Base-by-base conservation (phyloP, 345 rosid genomes). In the Hibiscus syriacus region DNA sequence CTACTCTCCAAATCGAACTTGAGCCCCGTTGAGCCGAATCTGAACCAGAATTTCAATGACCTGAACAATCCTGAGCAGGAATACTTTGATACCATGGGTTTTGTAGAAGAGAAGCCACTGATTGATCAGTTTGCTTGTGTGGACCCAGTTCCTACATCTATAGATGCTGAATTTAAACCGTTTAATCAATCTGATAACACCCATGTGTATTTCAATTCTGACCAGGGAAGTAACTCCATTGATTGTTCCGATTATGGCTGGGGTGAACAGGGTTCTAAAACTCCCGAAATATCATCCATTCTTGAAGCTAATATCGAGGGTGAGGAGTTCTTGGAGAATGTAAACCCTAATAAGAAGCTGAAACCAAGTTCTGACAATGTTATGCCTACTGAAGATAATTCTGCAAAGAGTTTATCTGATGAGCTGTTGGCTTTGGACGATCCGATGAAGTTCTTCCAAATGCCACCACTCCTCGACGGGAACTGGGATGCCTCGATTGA, bases 211-310 rank as follows among this genome's bases (percentile, higher is more conserved):
- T 87, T 91, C 78, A 85, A 65, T 71, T 94, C 99, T 9, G 97
- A 91, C 72, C 92, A 91, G 68, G 99, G 90, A 45, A 94, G 97
- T 75, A 84, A 89, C 72, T 81, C 95, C 2, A 84, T 89, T 36
- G 92, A 81, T 22, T 84, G 92, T 82, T 84, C 95, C 1, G 95
- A 93, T 77, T 85, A 87, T 49, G 86, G 78, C 30, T 89, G 95
- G 95, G 82, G 83, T 36, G 97, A 86, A 30, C 89, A 85, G 67
- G 86, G 74, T 36, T 56, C 86, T 25, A 85, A 76, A 70, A 93
- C 98, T 64, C 94, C 96, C 9, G 98, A 93, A 66, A 85, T 90
- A 60, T 80, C 91, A 27, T 90, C 94, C 59, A 79, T 78, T 25
- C 69, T 88, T 43, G 72, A 82, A 39, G 78, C 81, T 27, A 66